Conservation (phyloP, 208 protist species). For the Crithidia bombi region DNA sequence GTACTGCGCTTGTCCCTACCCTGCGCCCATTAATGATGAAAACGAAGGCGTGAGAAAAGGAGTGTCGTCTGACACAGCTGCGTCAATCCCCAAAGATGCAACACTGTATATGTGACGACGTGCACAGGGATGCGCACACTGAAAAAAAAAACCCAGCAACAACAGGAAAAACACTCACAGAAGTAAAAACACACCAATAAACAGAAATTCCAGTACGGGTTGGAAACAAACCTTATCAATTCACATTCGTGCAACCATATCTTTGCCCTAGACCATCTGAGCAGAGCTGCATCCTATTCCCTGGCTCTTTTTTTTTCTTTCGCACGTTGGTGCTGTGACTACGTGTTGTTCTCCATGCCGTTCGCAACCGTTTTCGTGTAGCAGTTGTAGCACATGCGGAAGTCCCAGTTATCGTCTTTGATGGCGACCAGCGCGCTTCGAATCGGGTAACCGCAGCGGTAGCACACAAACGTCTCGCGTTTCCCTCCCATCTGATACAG, state of each 20-base stretch:
- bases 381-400: slow-evolving; percentile 90
- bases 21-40: no score
- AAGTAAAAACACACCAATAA: background rate
- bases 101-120: background rate
- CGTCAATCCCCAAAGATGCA: background rate
- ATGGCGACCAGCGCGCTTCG: slow-evolving; percentile 74
- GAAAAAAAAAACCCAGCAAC: background rate
- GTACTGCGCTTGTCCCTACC: no score
- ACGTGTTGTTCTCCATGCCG: slow-evolving; percentile 81
- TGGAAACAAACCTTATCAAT: no score
- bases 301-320: no score
- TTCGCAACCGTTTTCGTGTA: slow-evolving; percentile 58
- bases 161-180: background rate
- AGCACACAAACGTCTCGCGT: slow-evolving; percentile 82
- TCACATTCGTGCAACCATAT: no score
- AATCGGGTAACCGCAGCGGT: slow-evolving; percentile 85
- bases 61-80: background rate
- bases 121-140: background rate
- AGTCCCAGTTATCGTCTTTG: slow-evolving; percentile 90
- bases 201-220: no score
- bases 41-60: background rate
- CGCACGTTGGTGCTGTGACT: no score
- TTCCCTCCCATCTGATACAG: slow-evolving; percentile 81
- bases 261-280: no score
- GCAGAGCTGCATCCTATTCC: no score